Conservation (phyloP, 2,329 filamentous ascomycete genomes). For the Hypoxylon sp. region DNA sequence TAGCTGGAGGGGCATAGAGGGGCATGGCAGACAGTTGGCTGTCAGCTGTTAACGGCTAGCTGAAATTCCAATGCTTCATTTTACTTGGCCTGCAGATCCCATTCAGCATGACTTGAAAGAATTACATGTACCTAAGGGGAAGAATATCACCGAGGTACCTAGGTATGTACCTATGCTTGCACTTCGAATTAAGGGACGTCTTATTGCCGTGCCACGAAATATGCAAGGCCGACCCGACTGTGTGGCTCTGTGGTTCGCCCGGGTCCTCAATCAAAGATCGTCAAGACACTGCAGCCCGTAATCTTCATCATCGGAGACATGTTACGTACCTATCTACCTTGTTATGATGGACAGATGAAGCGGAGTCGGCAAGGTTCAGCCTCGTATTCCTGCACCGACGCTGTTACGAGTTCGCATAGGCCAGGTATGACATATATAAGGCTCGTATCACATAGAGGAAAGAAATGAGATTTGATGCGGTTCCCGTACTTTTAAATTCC, state of each 20-base stretch:
- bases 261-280: conserved; percentile 14
- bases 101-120: not conserved
- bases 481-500: not conserved
- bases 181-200: conserved; percentile 5
- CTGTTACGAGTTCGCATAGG: conserved; percentile 4
- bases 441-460: not conserved
- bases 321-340: no score
- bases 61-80: not conserved
- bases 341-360: not conserved
- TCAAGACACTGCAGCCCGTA: conserved; percentile 21
- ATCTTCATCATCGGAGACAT: conserved; percentile 11
- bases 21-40: conserved; percentile 41
- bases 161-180: not conserved
- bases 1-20: conserved; percentile 40
- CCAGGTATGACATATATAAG: conserved; percentile 7
- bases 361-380: not conserved
- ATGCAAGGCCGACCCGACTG: conserved; percentile 26
- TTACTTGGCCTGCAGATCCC: not conserved
- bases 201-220: not conserved
- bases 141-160: no score
- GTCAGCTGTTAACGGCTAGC: conserved; percentile 27
- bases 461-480: not conserved
- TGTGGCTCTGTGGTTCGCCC: conserved; percentile 28
- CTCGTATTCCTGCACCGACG: conserved; percentile 10
- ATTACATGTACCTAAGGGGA: no score